phyloP scores from a whole-genome alignment of 192 early-diverging fungal genomes.

The Lobulomyces angularis region DNA sequence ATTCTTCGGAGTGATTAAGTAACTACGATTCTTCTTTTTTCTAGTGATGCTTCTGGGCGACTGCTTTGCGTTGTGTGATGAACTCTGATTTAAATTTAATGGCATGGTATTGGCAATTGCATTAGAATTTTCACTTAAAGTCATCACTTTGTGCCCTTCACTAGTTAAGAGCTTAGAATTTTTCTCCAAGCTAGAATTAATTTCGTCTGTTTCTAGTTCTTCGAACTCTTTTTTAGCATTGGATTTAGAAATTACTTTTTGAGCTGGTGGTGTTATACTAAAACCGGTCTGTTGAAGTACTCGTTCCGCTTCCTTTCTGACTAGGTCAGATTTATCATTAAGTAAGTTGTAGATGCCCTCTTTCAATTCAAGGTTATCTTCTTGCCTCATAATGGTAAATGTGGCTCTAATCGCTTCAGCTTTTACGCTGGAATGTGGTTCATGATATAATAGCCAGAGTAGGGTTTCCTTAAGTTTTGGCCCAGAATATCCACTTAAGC shows the following conservation, averaged over 20 bases:
- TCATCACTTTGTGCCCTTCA: neutral
- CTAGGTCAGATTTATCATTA: slow-evolving; percentile 22
- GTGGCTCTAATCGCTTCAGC: slow-evolving; percentile 30
- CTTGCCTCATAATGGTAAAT: no score
- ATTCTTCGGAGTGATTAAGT: neutral
- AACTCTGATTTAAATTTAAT: no score
- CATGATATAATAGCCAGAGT: slow-evolving; percentile 30
- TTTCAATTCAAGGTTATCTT: slow-evolving; percentile 20
- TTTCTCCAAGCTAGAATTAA: neutral
- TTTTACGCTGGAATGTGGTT: slow-evolving; percentile 19
- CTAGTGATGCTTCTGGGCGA: neutral
- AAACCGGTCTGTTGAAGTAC: slow-evolving; percentile 16
- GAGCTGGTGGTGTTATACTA: slow-evolving; percentile 8
- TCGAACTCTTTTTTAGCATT: neutral
- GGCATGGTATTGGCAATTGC: no score
- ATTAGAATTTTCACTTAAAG: slow-evolving; percentile 3
- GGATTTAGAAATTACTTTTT: neutral
- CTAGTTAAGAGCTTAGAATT: neutral
- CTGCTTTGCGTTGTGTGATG: no score
- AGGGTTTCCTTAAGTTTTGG: slow-evolving; percentile 26
- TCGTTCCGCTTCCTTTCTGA: slow-evolving; percentile 28
- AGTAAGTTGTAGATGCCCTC: slow-evolving; percentile 22
- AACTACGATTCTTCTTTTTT: neutral
- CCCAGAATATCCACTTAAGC: slow-evolving; percentile 16
- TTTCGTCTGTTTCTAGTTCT: no score